Conservation (phyloP, 2,329 filamentous ascomycete species). For the Hymenoscyphus salicellus region DNA sequence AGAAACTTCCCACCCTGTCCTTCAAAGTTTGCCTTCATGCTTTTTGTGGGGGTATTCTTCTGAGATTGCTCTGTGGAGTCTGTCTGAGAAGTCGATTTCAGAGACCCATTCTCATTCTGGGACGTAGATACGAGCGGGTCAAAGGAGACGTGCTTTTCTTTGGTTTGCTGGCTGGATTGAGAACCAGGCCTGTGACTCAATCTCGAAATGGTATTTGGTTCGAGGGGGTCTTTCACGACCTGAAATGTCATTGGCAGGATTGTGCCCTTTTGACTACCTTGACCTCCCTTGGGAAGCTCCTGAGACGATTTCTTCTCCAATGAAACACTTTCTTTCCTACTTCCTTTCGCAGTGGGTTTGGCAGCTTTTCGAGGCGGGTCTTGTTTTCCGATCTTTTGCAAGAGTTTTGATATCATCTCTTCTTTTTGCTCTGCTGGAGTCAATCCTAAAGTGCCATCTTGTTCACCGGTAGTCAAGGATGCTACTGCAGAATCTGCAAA, state of each 20-base stretch:
- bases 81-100: background rate
- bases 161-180: constrained; percentile 45
- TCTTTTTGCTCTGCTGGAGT: background rate
- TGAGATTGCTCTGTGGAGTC: background rate
- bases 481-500: background rate
- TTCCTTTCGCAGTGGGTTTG: constrained; percentile 1
- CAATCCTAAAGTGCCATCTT: background rate
- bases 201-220: constrained; percentile 59
- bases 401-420: constrained; percentile 21
- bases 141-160: constrained; percentile 41
- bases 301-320: background rate
- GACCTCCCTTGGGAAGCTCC: background rate
- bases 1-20: constrained; percentile 26
- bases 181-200: constrained; percentile 63
- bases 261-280: background rate
- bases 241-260: constrained; percentile 59
- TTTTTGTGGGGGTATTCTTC: background rate
- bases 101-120: background rate
- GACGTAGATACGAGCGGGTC: constrained; percentile 23
- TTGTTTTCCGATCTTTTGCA: constrained; percentile 42
- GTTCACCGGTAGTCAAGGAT: background rate
- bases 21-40: constrained; percentile 18
- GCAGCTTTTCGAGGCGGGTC: constrained; percentile 11
- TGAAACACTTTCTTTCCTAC: background rate
- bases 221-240: constrained; percentile 72